Conservation (phyloP, 805 yeast genomes). For the Wilhelminamyces savonicus region DNA sequence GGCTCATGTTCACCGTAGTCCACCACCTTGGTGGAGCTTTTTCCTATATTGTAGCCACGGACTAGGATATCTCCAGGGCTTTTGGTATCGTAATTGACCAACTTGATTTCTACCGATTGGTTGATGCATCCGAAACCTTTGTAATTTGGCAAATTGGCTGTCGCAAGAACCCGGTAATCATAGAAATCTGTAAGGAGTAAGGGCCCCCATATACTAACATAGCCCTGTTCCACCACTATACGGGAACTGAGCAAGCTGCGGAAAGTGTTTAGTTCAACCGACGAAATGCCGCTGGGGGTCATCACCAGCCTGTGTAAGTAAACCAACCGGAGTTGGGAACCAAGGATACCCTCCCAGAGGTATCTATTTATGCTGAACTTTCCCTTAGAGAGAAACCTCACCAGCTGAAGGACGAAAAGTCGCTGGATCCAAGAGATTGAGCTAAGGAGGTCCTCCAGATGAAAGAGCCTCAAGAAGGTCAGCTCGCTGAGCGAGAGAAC, state of each 20-base stretch:
- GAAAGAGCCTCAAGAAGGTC: conserved; percentile 13
- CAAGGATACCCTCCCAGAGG: conserved; percentile 8
- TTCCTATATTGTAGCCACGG: conserved; percentile 66
- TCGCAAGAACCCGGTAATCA: conserved; percentile 51
- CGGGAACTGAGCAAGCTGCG: conserved; percentile 45
- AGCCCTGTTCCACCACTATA: conserved; percentile 44
- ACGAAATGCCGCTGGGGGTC: conserved; percentile 10
- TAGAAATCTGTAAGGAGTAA: conserved; percentile 51
- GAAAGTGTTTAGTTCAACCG: conserved; percentile 28
- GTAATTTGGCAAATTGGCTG: conserved; percentile 11
- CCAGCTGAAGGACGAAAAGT: conserved; percentile 17
- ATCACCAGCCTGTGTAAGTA: conserved; percentile 29
- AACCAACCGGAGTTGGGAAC: conserved; percentile 40
- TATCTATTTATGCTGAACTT: conserved; percentile 29
- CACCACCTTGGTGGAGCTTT: conserved; percentile 18
- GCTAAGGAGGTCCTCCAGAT: conserved; percentile 3
- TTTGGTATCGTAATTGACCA: conserved; percentile 26
- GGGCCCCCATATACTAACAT: conserved; percentile 49
- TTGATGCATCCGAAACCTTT: conserved; percentile 51
- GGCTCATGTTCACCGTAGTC: conserved; percentile 6
- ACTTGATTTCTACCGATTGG: conserved; percentile 55
- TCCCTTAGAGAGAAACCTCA: conserved; percentile 43
- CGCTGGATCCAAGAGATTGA: conserved; percentile 5
- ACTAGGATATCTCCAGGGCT: conserved; percentile 44
- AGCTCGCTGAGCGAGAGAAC: conserved; percentile 22